Evolutionary conservation across 2,329 filamentous ascomycete genomes (phyloP).

Genomic region (Neonectria sp.): DNA sequence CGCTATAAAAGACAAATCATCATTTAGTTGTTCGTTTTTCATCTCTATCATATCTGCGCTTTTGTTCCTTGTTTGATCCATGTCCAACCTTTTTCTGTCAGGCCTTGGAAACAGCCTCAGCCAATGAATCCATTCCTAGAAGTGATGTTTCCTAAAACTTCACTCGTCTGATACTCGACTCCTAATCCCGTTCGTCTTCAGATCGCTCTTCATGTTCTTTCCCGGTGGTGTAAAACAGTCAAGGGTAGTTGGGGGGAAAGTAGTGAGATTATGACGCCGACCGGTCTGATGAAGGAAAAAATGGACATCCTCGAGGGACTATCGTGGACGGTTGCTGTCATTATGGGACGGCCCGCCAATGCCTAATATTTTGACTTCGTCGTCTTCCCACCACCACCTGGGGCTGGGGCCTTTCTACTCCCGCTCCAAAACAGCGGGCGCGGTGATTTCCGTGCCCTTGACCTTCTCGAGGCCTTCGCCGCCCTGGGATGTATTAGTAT

Average conservation of each 20-base stretch:
- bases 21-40: constrained; percentile 26
- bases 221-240: background rate
- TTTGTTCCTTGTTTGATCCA: background rate
- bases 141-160: background rate
- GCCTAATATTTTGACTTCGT: background rate
- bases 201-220: background rate
- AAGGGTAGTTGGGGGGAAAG: background rate
- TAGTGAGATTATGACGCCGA: background rate
- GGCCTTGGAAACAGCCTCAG: background rate
- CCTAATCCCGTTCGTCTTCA: background rate
- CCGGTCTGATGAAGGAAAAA: background rate
- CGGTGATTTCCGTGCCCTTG: constrained; percentile 67
- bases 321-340: background rate
- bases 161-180: background rate
- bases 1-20: constrained; percentile 18
- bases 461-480: constrained; percentile 75
- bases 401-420: constrained; percentile 48
- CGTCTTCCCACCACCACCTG: constrained; percentile 1
- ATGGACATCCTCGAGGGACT: background rate
- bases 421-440: constrained; percentile 67
- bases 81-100: background rate
- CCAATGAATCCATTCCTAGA: background rate
- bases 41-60: constrained; percentile 9
- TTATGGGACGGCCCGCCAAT: background rate
- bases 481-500: constrained; percentile 57